phyloP scores from a whole-genome alignment of 2,329 filamentous ascomycete genomes.

The Cadophora sp. region DNA sequence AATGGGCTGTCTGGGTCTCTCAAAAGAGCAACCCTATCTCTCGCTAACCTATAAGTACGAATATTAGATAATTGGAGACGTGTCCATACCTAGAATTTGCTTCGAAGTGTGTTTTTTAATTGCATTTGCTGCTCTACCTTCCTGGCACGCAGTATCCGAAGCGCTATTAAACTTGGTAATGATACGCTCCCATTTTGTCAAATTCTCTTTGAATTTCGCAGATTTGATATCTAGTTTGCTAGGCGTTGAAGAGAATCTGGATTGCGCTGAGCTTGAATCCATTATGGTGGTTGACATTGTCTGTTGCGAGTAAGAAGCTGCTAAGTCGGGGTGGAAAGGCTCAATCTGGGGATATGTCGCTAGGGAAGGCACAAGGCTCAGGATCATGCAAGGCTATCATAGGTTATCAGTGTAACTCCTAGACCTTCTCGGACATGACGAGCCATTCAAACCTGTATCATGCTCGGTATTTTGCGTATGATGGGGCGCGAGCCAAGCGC shows the following conservation, averaged over 20 bases:
- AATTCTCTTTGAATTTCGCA: slow-evolving; percentile 19
- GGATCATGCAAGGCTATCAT: background rate
- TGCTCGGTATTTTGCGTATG: background rate
- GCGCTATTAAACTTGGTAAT: slow-evolving; percentile 13
- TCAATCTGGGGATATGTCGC: background rate
- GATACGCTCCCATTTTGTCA: slow-evolving; percentile 22
- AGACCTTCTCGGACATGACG: background rate
- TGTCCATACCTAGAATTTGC: slow-evolving; percentile 21
- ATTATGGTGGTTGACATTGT: background rate
- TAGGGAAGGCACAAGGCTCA: background rate
- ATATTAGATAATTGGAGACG: too few relatives aligned
- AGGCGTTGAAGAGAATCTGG: background rate
- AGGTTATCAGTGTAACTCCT: too few relatives aligned
- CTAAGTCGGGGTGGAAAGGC: background rate
- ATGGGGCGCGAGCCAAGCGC: background rate
- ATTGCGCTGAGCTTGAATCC: background rate
- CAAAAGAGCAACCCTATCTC: slow-evolving; percentile 48
- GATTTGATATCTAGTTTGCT: slow-evolving; percentile 11
- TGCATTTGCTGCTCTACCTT: slow-evolving; percentile 15
- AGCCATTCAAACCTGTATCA: background rate
- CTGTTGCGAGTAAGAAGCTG: background rate
- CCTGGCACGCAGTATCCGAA: slow-evolving; percentile 12
- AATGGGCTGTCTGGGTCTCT: slow-evolving; percentile 49
- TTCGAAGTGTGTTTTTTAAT: slow-evolving; percentile 20
- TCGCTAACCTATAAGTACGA: slow-evolving; percentile 37